Conservation (phyloP, 148 eudicot genomes). For the Tetragonia tetragonoides region DNA sequence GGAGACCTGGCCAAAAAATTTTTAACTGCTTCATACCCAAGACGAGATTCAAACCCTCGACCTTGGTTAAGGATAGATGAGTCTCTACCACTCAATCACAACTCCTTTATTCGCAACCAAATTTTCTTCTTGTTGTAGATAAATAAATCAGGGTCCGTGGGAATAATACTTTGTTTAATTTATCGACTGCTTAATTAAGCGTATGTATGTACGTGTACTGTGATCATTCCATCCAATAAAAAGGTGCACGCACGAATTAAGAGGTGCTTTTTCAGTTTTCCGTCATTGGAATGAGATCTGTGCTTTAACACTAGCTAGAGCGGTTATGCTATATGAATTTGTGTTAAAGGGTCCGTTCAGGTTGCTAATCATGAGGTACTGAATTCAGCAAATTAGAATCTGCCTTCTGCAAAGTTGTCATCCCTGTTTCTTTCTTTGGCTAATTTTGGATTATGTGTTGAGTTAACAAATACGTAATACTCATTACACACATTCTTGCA, state of each 20-base stretch:
- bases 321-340: neutral
- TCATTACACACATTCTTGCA: too few species aligned
- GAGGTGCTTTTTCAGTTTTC: neutral
- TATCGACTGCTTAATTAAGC: neutral
- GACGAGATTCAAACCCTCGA: too few species aligned
- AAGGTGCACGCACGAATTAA: neutral
- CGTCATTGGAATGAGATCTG: slow-evolving; percentile 1
- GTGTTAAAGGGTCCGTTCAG: neutral
- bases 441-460: slow-evolving; percentile 2
- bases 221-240: slow-evolving; percentile 9
- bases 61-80: too few species aligned
- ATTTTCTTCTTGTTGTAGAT: too few species aligned
- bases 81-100: too few species aligned
- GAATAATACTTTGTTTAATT: too few species aligned
- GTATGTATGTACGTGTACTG: neutral
- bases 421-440: neutral
- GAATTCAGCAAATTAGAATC: slow-evolving; percentile 27
- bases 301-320: too few species aligned
- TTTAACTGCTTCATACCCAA: too few species aligned
- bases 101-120: too few species aligned
- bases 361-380: slow-evolving; percentile 29
- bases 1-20: too few species aligned
- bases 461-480: neutral
- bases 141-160: too few species aligned
- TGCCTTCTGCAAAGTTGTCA: slow-evolving; percentile 26